These are phyloP conservation scores for Tephrocybe sp. DNA, from an alignment of 768 basidiomycete species.

Conservation along the genomic window DNA sequence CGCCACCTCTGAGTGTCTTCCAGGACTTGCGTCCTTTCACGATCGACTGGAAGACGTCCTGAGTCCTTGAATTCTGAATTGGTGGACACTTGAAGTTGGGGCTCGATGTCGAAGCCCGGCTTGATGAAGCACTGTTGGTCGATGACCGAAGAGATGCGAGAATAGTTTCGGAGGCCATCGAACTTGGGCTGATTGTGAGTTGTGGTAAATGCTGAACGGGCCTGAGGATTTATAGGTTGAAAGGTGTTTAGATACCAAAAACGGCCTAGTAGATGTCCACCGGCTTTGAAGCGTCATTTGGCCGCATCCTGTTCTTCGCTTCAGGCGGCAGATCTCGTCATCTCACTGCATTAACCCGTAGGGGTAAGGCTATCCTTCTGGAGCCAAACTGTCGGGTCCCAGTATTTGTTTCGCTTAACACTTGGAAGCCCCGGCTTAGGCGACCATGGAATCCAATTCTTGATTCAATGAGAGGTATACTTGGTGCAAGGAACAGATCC, in stretches of 20 bases:
- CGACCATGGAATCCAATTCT: not conserved
- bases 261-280: slow-evolving; percentile 24
- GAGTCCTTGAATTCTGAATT: slow-evolving; percentile 35
- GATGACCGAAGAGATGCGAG: slow-evolving; percentile 11
- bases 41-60: slow-evolving; percentile 64
- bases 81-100: slow-evolving; percentile 25
- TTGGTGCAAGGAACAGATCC: not conserved
- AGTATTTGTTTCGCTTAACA: slow-evolving; percentile 13
- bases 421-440: not conserved
- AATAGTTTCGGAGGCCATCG: slow-evolving; percentile 19
- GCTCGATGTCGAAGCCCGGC: slow-evolving; percentile 8
- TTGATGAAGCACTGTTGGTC: slow-evolving; percentile 8
- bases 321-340: slow-evolving; percentile 34
- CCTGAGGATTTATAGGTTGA: slow-evolving; percentile 30
- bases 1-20: slow-evolving; percentile 70
- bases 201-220: slow-evolving; percentile 17
- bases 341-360: slow-evolving; percentile 29
- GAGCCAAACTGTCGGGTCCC: slow-evolving; percentile 23
- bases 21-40: slow-evolving; percentile 70
- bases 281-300: slow-evolving; percentile 25
- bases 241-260: slow-evolving; percentile 19
- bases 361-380: slow-evolving; percentile 33
- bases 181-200: slow-evolving; percentile 5
- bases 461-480: not conserved
- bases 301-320: slow-evolving; percentile 31